phyloP scores from a whole-genome alignment of 176 grass and related monocot species.

The Oryza longistaminata region DNA sequence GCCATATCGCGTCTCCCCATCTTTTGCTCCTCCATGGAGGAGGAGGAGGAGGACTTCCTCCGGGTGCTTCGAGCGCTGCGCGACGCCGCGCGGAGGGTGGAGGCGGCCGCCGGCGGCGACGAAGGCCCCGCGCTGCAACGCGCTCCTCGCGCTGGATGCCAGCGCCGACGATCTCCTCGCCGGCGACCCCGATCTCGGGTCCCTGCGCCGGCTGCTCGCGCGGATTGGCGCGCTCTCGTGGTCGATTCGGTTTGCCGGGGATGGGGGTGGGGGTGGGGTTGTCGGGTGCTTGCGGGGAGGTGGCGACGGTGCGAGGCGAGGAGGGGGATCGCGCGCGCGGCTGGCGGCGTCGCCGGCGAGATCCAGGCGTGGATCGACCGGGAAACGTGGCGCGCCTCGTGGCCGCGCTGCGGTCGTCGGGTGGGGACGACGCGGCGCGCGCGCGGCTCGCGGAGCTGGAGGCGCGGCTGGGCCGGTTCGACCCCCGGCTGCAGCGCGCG shows the following conservation, averaged over 20 bases:
- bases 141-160: slow-evolving; percentile 69
- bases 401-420: slow-evolving; percentile 39
- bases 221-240: slow-evolving; percentile 40
- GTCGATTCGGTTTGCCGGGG: background rate
- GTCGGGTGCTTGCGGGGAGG: background rate
- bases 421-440: background rate
- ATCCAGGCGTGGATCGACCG: slow-evolving; percentile 81
- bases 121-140: slow-evolving; percentile 44
- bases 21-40: slow-evolving; percentile 61
- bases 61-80: slow-evolving; percentile 53
- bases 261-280: background rate
- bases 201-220: slow-evolving; percentile 42
- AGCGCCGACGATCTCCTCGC: slow-evolving; percentile 70
- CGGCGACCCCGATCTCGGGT: slow-evolving; percentile 43
- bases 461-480: slow-evolving; percentile 58
- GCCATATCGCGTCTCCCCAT: slow-evolving; percentile 22
- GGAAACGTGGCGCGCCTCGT: slow-evolving; percentile 54
- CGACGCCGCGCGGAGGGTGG: slow-evolving; percentile 42
- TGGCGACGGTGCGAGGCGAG: slow-evolving; percentile 10
- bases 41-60: slow-evolving; percentile 53
- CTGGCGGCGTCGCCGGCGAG: slow-evolving; percentile 47
- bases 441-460: slow-evolving; percentile 47
- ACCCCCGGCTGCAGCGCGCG: slow-evolving; percentile 58
- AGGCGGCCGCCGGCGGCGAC: background rate
- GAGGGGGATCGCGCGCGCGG: slow-evolving; percentile 37